Evolutionary conservation across 2,329 filamentous ascomycete genomes (phyloP).

Genomic region (Chrysoporthe austroafricana): DNA sequence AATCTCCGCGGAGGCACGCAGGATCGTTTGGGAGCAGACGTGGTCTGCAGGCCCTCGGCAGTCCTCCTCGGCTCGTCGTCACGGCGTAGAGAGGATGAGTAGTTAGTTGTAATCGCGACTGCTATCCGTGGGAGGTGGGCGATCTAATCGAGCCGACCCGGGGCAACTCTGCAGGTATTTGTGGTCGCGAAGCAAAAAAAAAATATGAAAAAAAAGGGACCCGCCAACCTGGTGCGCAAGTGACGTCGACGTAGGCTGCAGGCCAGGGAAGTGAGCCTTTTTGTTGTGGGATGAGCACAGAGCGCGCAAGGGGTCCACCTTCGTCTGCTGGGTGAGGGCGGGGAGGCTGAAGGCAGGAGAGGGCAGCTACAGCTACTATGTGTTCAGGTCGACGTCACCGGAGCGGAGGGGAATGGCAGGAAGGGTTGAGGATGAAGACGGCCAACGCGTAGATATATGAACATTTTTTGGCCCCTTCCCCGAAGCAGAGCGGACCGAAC

Average conservation of each 20-base stretch:
- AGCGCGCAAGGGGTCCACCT: slow-evolving; percentile 2
- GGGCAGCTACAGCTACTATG: neutral
- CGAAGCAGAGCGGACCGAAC: neutral
- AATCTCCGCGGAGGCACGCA: neutral
- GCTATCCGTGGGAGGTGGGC: neutral
- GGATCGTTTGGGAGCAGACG: slow-evolving; percentile 15
- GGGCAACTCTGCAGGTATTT: neutral
- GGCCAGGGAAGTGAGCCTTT: neutral
- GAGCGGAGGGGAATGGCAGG: neutral
- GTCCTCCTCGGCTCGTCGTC: neutral
- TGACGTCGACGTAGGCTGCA: slow-evolving; percentile 21
- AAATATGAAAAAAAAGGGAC: neutral
- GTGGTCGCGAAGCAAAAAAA: neutral
- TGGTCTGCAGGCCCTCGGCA: neutral
- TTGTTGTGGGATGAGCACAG: slow-evolving; percentile 2
- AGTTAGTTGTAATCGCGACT: neutral
- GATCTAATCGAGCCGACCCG: neutral
- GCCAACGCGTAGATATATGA: slow-evolving; percentile 9
- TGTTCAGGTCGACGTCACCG: slow-evolving; percentile 10
- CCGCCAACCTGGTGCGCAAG: neutral
- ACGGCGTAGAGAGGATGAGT: neutral
- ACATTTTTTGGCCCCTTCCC: slow-evolving; percentile 7
- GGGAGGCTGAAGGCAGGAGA: neutral
- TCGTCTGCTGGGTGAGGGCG: neutral
- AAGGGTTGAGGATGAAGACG: slow-evolving; percentile 8